Percentiles rank a stretch among this genome's conserved stretches.
These are phyloP conservation scores for Phialophora tarda DNA, from an alignment of 2,329 filamentous ascomycete genomes.

Conservation along the genomic window DNA sequence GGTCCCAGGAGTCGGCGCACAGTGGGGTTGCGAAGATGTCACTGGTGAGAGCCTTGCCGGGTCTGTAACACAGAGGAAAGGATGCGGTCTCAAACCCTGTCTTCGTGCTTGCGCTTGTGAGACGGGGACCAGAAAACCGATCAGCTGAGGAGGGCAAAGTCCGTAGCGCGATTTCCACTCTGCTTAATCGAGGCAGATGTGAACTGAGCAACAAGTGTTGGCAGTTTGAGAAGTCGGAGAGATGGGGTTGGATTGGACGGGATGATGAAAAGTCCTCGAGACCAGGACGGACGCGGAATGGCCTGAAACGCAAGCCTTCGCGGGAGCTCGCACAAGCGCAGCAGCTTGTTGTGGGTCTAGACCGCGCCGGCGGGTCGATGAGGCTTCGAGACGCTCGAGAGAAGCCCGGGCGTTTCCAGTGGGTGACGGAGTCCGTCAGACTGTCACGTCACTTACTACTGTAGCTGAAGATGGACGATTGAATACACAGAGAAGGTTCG, in stretches of 20 bases:
- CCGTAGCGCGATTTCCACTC: slow-evolving; percentile 9
- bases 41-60: neutral
- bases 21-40: neutral
- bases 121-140: slow-evolving; percentile 3
- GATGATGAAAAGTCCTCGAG: neutral
- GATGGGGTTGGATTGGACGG: neutral
- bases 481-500: neutral
- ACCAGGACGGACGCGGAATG: slow-evolving; percentile 18
- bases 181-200: neutral
- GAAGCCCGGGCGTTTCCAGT: neutral
- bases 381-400: neutral
- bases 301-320: slow-evolving; percentile 28
- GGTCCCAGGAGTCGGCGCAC: slow-evolving; percentile 7
- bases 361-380: neutral
- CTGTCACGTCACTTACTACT: neutral
- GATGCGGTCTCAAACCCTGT: neutral
- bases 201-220: neutral
- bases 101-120: neutral
- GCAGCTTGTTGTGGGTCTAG: neutral
- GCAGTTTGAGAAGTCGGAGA: slow-evolving; percentile 6
- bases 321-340: neutral
- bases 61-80: neutral
- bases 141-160: slow-evolving; percentile 1
- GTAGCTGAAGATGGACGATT: neutral
- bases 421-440: neutral